Evolutionary conservation across 1,284 basidiomycete species (phyloP).

Genomic region (Heliocybe sulcata): DNA sequence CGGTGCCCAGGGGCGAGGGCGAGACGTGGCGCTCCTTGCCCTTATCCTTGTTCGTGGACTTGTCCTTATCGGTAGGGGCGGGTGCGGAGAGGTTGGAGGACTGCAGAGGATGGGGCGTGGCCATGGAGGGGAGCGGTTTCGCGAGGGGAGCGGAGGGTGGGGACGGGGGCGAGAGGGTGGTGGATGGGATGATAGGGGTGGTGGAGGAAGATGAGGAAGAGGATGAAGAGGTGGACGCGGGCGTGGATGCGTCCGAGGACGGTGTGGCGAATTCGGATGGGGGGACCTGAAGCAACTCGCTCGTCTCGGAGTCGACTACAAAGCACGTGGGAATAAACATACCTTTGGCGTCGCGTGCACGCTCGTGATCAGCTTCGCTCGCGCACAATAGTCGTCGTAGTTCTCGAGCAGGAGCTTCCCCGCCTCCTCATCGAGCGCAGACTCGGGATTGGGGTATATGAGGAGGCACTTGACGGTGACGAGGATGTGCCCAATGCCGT

Average conservation of each 20-base stretch:
- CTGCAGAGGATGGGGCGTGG: slow-evolving; percentile 24
- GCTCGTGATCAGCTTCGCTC: slow-evolving; percentile 77
- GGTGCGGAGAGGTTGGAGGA: slow-evolving; percentile 17
- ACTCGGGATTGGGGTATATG: slow-evolving; percentile 95
- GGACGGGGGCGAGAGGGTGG: slow-evolving; percentile 13
- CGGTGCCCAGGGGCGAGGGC: slow-evolving; percentile 56
- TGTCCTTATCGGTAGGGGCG: slow-evolving; percentile 33
- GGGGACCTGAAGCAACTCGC: slow-evolving; percentile 29
- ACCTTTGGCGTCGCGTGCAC: slow-evolving; percentile 74
- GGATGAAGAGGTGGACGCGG: slow-evolving; percentile 12
- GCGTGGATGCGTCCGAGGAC: slow-evolving; percentile 20
- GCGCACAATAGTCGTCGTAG: slow-evolving; percentile 78
- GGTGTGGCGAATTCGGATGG: slow-evolving; percentile 64
- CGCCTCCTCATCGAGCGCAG: slow-evolving; percentile 91
- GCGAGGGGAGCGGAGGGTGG: slow-evolving; percentile 8
- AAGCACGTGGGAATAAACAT: slow-evolving; percentile 7
- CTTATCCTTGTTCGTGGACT: slow-evolving; percentile 1
- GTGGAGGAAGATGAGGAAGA: slow-evolving; percentile 15
- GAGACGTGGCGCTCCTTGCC: slow-evolving; percentile 52
- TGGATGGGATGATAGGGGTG: slow-evolving; percentile 13
- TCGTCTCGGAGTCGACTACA: neutral
- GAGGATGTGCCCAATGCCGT: slow-evolving; percentile 86
- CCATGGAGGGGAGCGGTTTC: slow-evolving; percentile 17
- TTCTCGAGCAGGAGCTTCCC: slow-evolving; percentile 87
- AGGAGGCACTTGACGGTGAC: slow-evolving; percentile 91